Conservation (phyloP, 495 filamentous ascomycete species). For the Filosporella fistucella region DNA sequence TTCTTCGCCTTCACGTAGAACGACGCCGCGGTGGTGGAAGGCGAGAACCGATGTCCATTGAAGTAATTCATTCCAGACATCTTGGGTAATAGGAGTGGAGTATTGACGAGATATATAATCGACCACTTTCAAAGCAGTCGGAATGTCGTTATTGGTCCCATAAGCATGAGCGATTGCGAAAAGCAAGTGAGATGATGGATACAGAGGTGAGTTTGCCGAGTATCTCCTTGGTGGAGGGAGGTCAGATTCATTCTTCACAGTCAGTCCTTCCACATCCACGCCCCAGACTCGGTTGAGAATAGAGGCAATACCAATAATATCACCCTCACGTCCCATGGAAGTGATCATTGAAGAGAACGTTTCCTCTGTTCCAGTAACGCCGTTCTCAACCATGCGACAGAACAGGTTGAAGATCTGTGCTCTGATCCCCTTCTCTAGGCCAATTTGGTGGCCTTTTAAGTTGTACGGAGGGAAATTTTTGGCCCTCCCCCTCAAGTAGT, state of each 20-base stretch:
- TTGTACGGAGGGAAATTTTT: conserved; percentile 1
- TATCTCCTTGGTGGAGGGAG: conserved; percentile 29
- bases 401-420: conserved; percentile 26
- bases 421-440: conserved; percentile 12
- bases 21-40: conserved; percentile 14
- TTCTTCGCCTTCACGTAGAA: not conserved
- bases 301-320: conserved; percentile 37
- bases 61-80: conserved; percentile 54
- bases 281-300: conserved; percentile 54
- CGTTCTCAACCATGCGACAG: conserved; percentile 44
- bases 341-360: conserved; percentile 54
- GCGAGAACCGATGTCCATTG: conserved; percentile 55
- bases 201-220: conserved; percentile 42
- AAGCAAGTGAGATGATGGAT: conserved; percentile 50
- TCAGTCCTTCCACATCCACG: conserved; percentile 40
- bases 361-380: conserved; percentile 43
- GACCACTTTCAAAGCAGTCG: conserved; percentile 45
- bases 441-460: conserved; percentile 8
- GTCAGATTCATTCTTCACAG: conserved; percentile 16
- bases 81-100: conserved; percentile 38
- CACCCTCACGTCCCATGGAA: conserved; percentile 51
- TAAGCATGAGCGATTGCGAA: conserved; percentile 54
- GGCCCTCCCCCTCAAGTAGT: conserved; percentile 27
- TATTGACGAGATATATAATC: conserved; percentile 55
- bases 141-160: conserved; percentile 51